A percentile compares a stretch with the other conserved stretches of the same genome.
Conservation (phyloP, 179 eudicot species). For the Silene coronaria region DNA sequence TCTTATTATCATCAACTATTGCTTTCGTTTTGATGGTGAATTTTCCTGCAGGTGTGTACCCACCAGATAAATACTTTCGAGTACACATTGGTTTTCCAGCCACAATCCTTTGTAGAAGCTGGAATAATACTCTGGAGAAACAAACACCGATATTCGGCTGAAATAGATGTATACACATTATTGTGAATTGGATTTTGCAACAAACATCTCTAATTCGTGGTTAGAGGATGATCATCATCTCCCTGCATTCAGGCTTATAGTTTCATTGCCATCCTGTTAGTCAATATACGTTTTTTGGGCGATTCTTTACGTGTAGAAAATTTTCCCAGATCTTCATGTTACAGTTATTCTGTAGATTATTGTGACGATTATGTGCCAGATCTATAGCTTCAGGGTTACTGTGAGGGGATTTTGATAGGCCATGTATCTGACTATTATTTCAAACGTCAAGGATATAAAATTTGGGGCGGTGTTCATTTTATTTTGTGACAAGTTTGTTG, state of each 20-base stretch:
- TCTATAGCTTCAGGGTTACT: conserved; percentile 8
- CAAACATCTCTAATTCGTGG: conserved; percentile 11
- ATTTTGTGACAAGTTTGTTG: neutral
- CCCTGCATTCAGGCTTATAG: conserved; percentile 18
- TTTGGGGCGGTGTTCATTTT: neutral
- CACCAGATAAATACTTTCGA: neutral
- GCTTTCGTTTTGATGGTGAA: neutral
- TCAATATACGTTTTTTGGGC: conserved; percentile 22
- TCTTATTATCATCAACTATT: neutral
- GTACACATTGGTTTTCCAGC: conserved; percentile 11
- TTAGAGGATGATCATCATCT: conserved; percentile 8
- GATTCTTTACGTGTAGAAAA: conserved; percentile 23
- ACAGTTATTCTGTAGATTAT: conserved; percentile 17
- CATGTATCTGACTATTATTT: conserved; percentile 8
- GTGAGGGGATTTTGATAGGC: conserved; percentile 24
- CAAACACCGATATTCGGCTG: conserved; percentile 10
- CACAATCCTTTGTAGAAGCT: conserved; percentile 16
- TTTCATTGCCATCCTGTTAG: conserved; percentile 18
- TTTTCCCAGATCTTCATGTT: neutral
- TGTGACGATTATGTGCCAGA: neutral
- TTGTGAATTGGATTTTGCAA: conserved; percentile 21
- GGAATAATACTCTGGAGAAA: conserved; percentile 20
- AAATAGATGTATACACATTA: conserved; percentile 26
- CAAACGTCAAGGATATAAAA: neutral
- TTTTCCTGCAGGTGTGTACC: conserved; percentile 16